Evolutionary conservation across 768 basidiomycete genomes (phyloP), one percentile per base, ranked within the genome.

Genomic region (Trametes elegans): DNA sequence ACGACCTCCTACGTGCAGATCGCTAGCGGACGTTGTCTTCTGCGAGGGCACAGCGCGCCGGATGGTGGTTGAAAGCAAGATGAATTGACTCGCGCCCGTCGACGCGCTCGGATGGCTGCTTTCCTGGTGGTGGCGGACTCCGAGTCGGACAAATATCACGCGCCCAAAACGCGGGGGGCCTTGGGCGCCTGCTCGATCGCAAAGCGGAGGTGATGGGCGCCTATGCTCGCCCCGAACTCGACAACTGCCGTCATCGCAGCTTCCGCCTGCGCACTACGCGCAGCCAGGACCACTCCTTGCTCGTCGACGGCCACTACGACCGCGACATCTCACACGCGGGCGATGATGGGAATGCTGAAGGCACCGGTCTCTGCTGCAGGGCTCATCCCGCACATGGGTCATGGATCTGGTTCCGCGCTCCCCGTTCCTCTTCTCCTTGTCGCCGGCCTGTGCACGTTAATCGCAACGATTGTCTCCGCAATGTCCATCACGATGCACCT

Each of bases 401-500:
- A 41, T 23, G 87, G 90, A 34, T 84, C 87, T 21, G 76, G 83
- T 24, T 71, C 59, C 67, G 83, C 46, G 76, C 83, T 62, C 66
- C 74, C 34, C 59, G 76, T 70, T 7, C 64, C 66, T 8, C 78
- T 94, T 26, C 79, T 94, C 38, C 60, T 78, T 21, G 64, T 84
- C 19, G 76, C 90, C 0, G 89, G 86, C 2, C 46, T 85, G 18
- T 83, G 78, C 5, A 85, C 91, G 0, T 49, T 83, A 3, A 67
- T 89, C 29, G 88, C 93, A 0, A 91, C 91, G 10, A 57, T 80
- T 2, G 80, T 94, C 21, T 88, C 89, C 9, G 77, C 80, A 19
- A 76, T 80, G 65, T 90, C 89, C 3, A 92, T 96, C 59, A 81
- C 78, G 63, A 75, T 90, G 3, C 93, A 95, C 53, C 74, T 95